phyloP scores from a whole-genome alignment of 2,329 filamentous ascomycete species.

The Colletotrichum acutatum region DNA sequence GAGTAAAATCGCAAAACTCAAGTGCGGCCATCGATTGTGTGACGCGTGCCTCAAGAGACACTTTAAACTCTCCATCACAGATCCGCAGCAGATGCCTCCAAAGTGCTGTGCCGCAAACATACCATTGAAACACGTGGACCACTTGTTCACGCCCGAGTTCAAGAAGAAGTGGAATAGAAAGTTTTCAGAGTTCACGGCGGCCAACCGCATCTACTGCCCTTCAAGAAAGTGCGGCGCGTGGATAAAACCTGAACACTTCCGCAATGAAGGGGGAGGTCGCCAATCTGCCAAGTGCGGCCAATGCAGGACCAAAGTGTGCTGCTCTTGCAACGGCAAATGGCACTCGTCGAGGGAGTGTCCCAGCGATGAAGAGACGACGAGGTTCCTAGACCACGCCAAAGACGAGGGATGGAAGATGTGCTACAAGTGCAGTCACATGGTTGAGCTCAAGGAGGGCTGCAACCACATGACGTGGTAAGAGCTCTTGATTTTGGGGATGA shows the following conservation, averaged over 20 bases:
- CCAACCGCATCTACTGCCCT: constrained; percentile 83
- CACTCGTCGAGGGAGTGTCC: constrained; percentile 78
- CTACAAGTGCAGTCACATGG: constrained; percentile 76
- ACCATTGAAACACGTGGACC: constrained; percentile 79
- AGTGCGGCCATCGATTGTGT: constrained; percentile 87
- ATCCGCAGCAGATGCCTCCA: constrained; percentile 86
- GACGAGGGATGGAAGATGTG: constrained; percentile 81
- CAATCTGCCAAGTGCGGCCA: constrained; percentile 76
- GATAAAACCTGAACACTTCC: constrained; percentile 80
- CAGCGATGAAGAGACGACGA: constrained; percentile 73
- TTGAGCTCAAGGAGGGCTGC: constrained; percentile 84
- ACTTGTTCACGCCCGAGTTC: constrained; percentile 78
- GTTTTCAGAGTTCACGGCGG: constrained; percentile 79
- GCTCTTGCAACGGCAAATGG: constrained; percentile 77
- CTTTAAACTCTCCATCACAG: constrained; percentile 80
- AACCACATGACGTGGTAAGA: constrained; percentile 89
- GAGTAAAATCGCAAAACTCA: constrained; percentile 74
- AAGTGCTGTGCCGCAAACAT: constrained; percentile 82
- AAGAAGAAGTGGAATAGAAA: constrained; percentile 85
- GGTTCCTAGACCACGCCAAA: constrained; percentile 72
- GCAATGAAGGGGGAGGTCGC: constrained; percentile 65
- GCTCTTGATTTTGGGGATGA: background rate
- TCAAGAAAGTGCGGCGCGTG: constrained; percentile 78
- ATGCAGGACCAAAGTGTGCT: constrained; percentile 82
- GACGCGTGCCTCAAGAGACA: constrained; percentile 77